Evolutionary conservation across 805 yeast genomes (phyloP).

Genomic region (Starmerella apicola): DNA sequence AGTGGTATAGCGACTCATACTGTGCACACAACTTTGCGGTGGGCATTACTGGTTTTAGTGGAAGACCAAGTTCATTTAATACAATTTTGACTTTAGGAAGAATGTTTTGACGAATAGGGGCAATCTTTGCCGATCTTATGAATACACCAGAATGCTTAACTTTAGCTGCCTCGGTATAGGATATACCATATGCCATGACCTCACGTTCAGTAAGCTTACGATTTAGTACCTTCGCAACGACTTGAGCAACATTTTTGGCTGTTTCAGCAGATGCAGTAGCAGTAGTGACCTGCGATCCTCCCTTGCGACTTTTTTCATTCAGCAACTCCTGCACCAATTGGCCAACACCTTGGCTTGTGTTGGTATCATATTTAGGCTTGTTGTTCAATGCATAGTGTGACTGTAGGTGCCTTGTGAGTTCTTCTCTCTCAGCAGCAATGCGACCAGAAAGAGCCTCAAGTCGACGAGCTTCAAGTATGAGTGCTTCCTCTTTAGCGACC

Average conservation of each 20-base stretch:
- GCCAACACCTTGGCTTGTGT: conserved; percentile 74
- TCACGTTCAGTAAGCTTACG: conserved; percentile 59
- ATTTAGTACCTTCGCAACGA: conserved; percentile 26
- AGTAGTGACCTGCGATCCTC: conserved; percentile 23
- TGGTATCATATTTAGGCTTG: conserved; percentile 49
- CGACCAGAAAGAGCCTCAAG: conserved; percentile 87
- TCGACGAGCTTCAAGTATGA: conserved; percentile 82
- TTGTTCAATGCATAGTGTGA: conserved; percentile 58
- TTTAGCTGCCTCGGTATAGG: conserved; percentile 40
- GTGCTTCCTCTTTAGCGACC: conserved; percentile 92
- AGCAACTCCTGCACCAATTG: conserved; percentile 72
- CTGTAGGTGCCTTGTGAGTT: conserved; percentile 64
- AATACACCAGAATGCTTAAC: conserved; percentile 53
- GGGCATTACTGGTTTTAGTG: conserved; percentile 77
- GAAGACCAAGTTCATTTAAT: conserved; percentile 66
- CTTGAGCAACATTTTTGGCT: conserved; percentile 21
- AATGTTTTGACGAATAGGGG: conserved; percentile 65
- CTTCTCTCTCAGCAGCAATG: conserved; percentile 70
- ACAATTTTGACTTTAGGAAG: conserved; percentile 49
- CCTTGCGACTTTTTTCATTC: conserved; percentile 41
- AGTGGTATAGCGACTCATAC: conserved; percentile 61
- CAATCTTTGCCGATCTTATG: conserved; percentile 64
- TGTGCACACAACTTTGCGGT: conserved; percentile 63
- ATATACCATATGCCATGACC: conserved; percentile 72
- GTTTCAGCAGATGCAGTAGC: conserved; percentile 10